Percentiles rank a stretch among this genome's conserved stretches.
phyloP scores from a whole-genome alignment of 2,329 filamentous ascomycete species.

The Aureobasidium sp. region DNA sequence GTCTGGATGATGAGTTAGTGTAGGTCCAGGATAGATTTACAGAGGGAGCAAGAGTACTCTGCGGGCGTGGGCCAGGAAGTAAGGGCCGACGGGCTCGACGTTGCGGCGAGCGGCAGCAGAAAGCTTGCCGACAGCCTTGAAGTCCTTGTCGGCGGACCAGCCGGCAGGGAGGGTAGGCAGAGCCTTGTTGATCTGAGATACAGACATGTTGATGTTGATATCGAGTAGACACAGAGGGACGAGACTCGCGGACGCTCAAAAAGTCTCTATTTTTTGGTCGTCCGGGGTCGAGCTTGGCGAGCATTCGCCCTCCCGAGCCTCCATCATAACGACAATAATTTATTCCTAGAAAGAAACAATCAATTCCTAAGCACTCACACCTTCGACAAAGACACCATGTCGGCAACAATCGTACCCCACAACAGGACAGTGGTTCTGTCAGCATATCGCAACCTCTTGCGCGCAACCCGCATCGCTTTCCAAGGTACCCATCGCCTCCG shows the following conservation, averaged over 20 bases:
- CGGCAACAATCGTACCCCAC: neutral
- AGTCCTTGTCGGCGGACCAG: conserved; percentile 85
- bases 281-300: neutral
- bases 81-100: conserved; percentile 91
- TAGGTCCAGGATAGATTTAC: neutral
- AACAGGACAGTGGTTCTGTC: conserved; percentile 52
- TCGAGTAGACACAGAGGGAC: neutral
- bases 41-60: conserved; percentile 45
- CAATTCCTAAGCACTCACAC: neutral
- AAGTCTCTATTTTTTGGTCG: conserved; percentile 5
- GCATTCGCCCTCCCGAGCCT: neutral
- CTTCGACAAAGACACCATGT: neutral
- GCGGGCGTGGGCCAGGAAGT: conserved; percentile 95
- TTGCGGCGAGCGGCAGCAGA: conserved; percentile 72
- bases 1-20: conserved; percentile 26
- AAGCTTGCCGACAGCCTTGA: conserved; percentile 72
- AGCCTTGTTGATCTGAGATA: conserved; percentile 53
- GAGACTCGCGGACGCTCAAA: neutral
- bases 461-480: conserved; percentile 75
- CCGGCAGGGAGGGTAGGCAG: conserved; percentile 69
- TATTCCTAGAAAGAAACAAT: neutral
- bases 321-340: neutral
- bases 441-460: conserved; percentile 74
- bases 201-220: conserved; percentile 47
- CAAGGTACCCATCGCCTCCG: conserved; percentile 46